Base-by-base conservation (phyloP, 148 eudicot genomes). In the Chenopodium album region DNA sequence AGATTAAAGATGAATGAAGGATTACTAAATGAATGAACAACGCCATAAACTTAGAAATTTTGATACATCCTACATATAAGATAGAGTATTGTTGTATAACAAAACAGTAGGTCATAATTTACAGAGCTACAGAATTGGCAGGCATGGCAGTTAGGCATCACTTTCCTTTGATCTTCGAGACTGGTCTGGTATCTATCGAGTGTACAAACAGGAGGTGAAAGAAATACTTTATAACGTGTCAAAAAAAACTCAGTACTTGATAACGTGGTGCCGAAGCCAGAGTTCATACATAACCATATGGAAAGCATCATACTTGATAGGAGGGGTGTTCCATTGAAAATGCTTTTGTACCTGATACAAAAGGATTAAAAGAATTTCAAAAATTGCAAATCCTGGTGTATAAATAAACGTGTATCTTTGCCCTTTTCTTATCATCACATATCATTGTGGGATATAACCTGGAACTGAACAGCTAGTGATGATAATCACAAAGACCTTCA, bases 261-360 rank as follows among this genome's bases (percentile, higher is more conserved):
- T 82, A 37, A 92, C 94, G 76, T 86, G 94, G 74, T 87, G 97
- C 37, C 94, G 89, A 59, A 90, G 72, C 97, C 97, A 91, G 26
- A 92, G 92, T 78, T 92, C 97, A 50, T 92, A 91, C 94, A 92
- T 89, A 37, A 91, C 89, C 94, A 91, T 91, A 82, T 92, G 94
- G 77, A 91, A 92, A 67, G 94, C 94, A 81, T 92, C 93, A 80
- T 89, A 79, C 80, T 84, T 89, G 76, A 84, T 73, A 48, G 96
- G 90, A 71, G 96, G 96, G 19, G 91, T 78, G 82, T 92, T 92
- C 93, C 96, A 90, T 71, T 91, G 96, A 85, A 92, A 90, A 83
- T 90, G 92, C 90, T 89, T 92, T 85, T 92, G 96, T 65, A 89
- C 83, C 96, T 92, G 89, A 79, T 44, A 54, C 47, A 65, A 68